Evolutionary conservation across 1,284 basidiomycete species (phyloP).

Genomic region (Fomes fomentarius): DNA sequence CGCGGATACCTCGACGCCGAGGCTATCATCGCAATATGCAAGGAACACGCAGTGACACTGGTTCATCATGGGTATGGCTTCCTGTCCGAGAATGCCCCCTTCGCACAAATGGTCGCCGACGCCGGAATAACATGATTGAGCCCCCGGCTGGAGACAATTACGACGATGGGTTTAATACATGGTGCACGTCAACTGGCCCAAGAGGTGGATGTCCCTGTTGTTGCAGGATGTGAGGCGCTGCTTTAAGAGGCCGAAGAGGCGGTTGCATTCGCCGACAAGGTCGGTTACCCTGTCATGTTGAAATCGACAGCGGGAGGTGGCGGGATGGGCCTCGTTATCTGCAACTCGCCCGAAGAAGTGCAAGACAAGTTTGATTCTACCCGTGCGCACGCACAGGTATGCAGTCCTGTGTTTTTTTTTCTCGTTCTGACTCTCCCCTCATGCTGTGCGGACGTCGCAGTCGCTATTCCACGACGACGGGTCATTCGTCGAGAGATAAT

Average conservation of each 20-base stretch:
- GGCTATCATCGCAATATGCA: slow-evolving; percentile 49
- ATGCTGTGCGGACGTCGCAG: slow-evolving; percentile 30
- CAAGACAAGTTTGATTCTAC: slow-evolving; percentile 19
- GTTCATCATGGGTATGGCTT: slow-evolving; percentile 74
- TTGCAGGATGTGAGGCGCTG: no score
- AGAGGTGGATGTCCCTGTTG: slow-evolving; percentile 52
- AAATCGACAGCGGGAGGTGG: no score
- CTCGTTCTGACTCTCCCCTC: neutral
- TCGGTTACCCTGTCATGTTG: no score
- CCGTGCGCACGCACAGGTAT: no score
- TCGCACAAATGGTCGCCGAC: slow-evolving; percentile 60
- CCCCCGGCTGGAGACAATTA: slow-evolving; percentile 56
- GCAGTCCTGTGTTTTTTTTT: neutral
- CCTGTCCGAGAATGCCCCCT: slow-evolving; percentile 65
- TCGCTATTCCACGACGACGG: slow-evolving; percentile 55
- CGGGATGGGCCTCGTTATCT: no score
- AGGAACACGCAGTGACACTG: slow-evolving; percentile 49
- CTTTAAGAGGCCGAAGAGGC: slow-evolving; percentile 43
- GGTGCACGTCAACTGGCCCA: slow-evolving; percentile 55
- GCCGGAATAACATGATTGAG: no score
- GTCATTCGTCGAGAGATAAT: slow-evolving; percentile 67
- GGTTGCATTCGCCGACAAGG: no score
- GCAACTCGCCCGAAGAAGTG: no score
- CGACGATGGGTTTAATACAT: slow-evolving; percentile 68
- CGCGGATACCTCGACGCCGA: slow-evolving; percentile 47